Conservation (phyloP, 306 rosid genomes). For the Malus sylvestris region DNA sequence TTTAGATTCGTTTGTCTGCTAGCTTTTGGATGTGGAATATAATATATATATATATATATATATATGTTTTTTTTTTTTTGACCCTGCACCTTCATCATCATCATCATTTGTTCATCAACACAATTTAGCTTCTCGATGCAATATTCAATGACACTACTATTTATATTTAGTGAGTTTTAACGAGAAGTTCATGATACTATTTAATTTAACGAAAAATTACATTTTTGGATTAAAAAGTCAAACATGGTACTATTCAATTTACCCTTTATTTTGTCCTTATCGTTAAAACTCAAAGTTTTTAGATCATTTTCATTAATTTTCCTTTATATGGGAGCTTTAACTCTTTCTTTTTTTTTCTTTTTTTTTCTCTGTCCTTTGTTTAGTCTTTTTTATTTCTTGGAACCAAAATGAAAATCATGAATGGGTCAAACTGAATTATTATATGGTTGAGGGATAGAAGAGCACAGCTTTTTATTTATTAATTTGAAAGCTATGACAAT, state of each 20-base stretch:
- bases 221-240: no score
- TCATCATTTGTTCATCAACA: slow-evolving; percentile 15
- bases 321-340: not conserved
- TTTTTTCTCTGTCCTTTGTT: not conserved
- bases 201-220: no score
- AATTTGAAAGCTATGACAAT: no score
- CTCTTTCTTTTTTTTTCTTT: not conserved
- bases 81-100: not conserved
- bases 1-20: slow-evolving; percentile 56
- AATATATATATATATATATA: no score
- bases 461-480: no score
- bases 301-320: no score
- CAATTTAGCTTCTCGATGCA: slow-evolving; percentile 42
- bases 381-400: not conserved
- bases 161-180: not conserved
- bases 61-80: no score
- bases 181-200: no score
- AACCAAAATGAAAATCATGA: not conserved
- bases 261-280: no score
- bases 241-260: no score
- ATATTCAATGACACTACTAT: not conserved
- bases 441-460: no score
- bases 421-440: not conserved
- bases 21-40: slow-evolving; percentile 74
- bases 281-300: no score